Conservation (phyloP, 768 basidiomycete species). For the Mycena floridula region DNA sequence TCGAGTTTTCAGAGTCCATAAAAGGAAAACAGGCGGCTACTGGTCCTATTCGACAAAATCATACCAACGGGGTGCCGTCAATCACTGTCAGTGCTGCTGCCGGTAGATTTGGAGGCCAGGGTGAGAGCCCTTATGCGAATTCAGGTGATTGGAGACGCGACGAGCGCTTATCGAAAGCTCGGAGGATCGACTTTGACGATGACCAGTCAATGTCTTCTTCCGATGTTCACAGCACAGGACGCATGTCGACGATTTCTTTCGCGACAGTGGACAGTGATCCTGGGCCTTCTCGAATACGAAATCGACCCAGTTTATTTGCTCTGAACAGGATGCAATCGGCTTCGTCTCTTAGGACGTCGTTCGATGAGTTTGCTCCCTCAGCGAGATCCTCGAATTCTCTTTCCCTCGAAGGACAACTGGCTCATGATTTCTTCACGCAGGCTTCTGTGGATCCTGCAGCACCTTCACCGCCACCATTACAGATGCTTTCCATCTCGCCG, state of each 20-base stretch:
- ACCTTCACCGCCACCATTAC: conserved; percentile 71
- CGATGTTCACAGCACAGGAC: conserved; percentile 70
- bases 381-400: conserved; percentile 77
- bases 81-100: conserved; percentile 57
- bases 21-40: conserved; percentile 52
- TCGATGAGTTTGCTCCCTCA: conserved; percentile 67
- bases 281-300: conserved; percentile 63
- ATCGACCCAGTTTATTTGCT: conserved; percentile 54
- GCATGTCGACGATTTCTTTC: conserved; percentile 75
- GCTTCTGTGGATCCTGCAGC: conserved; percentile 59
- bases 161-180: conserved; percentile 68
- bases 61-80: conserved; percentile 30
- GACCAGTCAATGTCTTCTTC: conserved; percentile 90
- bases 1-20: conserved; percentile 31
- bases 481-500: conserved; percentile 66
- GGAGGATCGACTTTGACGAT: conserved; percentile 81
- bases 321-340: conserved; percentile 74
- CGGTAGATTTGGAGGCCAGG: conserved; percentile 40
- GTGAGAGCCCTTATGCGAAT: conserved; percentile 25
- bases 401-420: conserved; percentile 69
- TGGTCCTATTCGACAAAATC: conserved; percentile 54
- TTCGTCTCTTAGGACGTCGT: conserved; percentile 68
- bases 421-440: conserved; percentile 67
- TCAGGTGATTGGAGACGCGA: conserved; percentile 53
- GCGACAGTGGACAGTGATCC: conserved; percentile 85